These are phyloP conservation scores for Ganoderma lucidum DNA, from an alignment of 1,284 basidiomycete species.

Conservation along the genomic window DNA sequence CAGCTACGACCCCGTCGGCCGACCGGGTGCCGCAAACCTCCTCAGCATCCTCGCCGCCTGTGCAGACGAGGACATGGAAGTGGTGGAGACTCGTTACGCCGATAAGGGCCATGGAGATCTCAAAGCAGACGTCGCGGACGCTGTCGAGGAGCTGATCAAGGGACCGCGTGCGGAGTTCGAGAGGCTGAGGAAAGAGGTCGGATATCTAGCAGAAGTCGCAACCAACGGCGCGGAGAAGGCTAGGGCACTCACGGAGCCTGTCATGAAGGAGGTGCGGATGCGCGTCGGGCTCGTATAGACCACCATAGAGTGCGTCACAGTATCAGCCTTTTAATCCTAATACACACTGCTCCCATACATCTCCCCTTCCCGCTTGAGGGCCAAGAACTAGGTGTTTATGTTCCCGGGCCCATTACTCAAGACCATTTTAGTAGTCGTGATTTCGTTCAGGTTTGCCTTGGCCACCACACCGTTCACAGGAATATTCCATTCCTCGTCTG, in stretches of 20 bases:
- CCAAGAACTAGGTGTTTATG: no score
- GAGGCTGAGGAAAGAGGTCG: slow-evolving; percentile 65
- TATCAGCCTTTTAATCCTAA: slow-evolving; percentile 12
- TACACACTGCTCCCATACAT: background rate
- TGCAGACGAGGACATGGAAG: slow-evolving; percentile 55
- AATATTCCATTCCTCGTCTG: no score
- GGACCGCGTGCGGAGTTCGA: slow-evolving; percentile 78
- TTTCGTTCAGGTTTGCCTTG: background rate
- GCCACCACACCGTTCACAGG: background rate
- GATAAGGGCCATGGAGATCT: slow-evolving; percentile 71
- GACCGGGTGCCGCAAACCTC: slow-evolving; percentile 89
- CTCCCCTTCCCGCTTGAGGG: no score
- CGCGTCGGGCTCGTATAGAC: slow-evolving; percentile 66
- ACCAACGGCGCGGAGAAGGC: slow-evolving; percentile 73
- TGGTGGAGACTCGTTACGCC: slow-evolving; percentile 59
- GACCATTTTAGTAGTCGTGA: no score
- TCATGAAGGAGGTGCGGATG: slow-evolving; percentile 73
- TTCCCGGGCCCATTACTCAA: no score
- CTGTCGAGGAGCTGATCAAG: slow-evolving; percentile 74
- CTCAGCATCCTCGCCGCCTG: slow-evolving; percentile 82
- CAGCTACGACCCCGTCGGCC: slow-evolving; percentile 77
- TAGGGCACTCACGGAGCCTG: slow-evolving; percentile 62
- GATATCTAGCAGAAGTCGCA: slow-evolving; percentile 72
- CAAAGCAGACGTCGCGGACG: slow-evolving; percentile 80
- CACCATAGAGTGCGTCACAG: slow-evolving; percentile 1